Evolutionary conservation across 2,329 filamentous ascomycete species (phyloP).

Genomic region (Onygenales sp.): DNA sequence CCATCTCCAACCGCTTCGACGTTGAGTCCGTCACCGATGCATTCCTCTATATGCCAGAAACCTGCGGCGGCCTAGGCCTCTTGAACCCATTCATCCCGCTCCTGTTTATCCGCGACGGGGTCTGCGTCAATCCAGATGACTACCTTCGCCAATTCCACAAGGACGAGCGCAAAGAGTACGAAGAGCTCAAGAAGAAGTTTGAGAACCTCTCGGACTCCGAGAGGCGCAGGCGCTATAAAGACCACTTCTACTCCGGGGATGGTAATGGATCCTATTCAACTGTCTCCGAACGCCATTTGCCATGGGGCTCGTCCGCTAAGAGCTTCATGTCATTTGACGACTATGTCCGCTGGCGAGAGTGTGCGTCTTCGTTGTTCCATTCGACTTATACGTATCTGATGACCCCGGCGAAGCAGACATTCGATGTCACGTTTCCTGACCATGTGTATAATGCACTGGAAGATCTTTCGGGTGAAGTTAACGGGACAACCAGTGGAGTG

Average conservation of each 20-base stretch:
- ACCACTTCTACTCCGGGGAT: conserved; percentile 10
- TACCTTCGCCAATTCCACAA: conserved; percentile 17
- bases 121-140: conserved; percentile 16
- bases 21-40: conserved; percentile 32
- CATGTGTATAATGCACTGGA: conserved; percentile 2
- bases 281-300: neutral
- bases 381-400: conserved; percentile 19
- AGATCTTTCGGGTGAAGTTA: neutral
- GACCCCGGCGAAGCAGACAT: conserved; percentile 15
- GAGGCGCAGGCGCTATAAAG: conserved; percentile 3
- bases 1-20: conserved; percentile 42
- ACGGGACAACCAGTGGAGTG: neutral
- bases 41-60: conserved; percentile 39
- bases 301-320: conserved; percentile 5
- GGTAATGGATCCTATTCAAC: conserved; percentile 1
- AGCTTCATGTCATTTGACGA: conserved; percentile 30
- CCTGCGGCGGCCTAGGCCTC: conserved; percentile 39
- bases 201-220: conserved; percentile 10
- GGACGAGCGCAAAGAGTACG: conserved; percentile 17
- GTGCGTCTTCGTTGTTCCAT: conserved; percentile 9
- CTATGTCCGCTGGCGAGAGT: conserved; percentile 24
- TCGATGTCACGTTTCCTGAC: conserved; percentile 11
- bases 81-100: conserved; percentile 38
- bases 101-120: conserved; percentile 27
- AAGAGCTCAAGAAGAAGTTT: conserved; percentile 16